Evolutionary conservation across 1,139 yeast species (phyloP).

Genomic region (Candida sanyaensis): DNA sequence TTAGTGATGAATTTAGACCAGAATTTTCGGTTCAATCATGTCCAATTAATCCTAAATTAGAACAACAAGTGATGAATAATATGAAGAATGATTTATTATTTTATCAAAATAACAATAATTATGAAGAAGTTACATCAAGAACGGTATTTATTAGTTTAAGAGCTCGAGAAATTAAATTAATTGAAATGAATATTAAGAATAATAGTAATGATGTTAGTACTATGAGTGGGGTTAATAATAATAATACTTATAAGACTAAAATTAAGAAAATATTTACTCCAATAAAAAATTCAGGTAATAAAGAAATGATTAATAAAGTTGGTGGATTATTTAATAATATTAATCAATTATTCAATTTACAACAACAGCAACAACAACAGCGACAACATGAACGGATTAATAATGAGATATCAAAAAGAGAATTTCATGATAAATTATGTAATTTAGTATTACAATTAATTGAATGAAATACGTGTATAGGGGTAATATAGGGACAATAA

Average conservation of each 20-base stretch:
- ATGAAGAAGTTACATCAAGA: constrained; percentile 32
- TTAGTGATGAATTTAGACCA: constrained; percentile 52
- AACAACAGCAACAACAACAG: constrained; percentile 13
- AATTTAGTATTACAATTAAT: constrained; percentile 17
- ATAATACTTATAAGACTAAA: constrained; percentile 35
- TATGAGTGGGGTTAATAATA: neutral
- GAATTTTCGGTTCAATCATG: constrained; percentile 54
- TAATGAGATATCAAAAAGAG: constrained; percentile 7
- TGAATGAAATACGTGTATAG: neutral
- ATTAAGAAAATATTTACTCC: constrained; percentile 41
- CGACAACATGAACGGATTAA: neutral
- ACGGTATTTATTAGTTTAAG: constrained; percentile 51
- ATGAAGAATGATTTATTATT: constrained; percentile 59
- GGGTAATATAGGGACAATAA: too few relatives aligned
- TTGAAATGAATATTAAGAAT: constrained; percentile 38
- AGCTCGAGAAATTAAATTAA: constrained; percentile 57
- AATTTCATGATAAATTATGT: constrained; percentile 23
- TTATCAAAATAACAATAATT: constrained; percentile 40
- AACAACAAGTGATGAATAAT: constrained; percentile 48
- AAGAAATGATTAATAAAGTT: constrained; percentile 24
- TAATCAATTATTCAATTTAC: constrained; percentile 22
- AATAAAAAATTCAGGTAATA: constrained; percentile 34
- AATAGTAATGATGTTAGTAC: constrained; percentile 15
- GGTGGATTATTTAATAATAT: constrained; percentile 31
- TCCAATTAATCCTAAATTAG: constrained; percentile 52